Evolutionary conservation across 2,329 filamentous ascomycete genomes (phyloP).

Genomic region (Aspergillus novofumigatus): DNA sequence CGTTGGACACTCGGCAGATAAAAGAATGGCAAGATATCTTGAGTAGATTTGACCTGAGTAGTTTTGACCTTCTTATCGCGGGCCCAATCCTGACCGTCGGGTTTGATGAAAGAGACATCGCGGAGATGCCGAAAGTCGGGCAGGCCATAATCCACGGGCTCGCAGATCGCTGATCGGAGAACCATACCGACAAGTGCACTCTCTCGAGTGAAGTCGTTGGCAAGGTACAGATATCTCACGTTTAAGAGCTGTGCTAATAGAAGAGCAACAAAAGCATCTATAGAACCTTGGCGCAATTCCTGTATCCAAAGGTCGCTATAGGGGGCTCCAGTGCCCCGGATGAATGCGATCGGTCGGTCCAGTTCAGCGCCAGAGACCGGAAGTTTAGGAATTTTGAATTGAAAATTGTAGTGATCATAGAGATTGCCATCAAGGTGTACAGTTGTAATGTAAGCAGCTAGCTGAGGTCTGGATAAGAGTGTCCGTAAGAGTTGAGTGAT

Average conservation of each 20-base stretch:
- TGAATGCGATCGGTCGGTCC: slow-evolving; percentile 3
- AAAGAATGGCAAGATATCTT: slow-evolving; percentile 16
- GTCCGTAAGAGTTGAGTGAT: slow-evolving; percentile 15
- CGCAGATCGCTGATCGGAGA: slow-evolving; percentile 9
- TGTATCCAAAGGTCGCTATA: slow-evolving; percentile 12
- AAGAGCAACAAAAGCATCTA: slow-evolving; percentile 17
- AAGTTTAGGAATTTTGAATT: not conserved
- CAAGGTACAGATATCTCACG: slow-evolving; percentile 12
- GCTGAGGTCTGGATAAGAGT: slow-evolving; percentile 12
- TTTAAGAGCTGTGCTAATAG: slow-evolving; percentile 14
- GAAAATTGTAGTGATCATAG: not conserved
- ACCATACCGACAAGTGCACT: slow-evolving; percentile 10
- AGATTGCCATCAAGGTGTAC: slow-evolving; percentile 7
- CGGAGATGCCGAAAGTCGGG: slow-evolving; percentile 5
- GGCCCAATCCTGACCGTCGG: not conserved
- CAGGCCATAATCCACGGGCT: not conserved
- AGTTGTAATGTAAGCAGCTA: slow-evolving; percentile 11
- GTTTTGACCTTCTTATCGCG: slow-evolving; percentile 6
- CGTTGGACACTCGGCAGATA: slow-evolving; percentile 16
- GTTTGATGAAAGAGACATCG: not conserved
- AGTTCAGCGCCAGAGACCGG: slow-evolving; percentile 3
- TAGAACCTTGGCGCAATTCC: slow-evolving; percentile 9
- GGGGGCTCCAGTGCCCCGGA: slow-evolving; percentile 2
- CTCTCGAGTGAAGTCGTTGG: slow-evolving; percentile 3
- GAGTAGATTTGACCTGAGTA: slow-evolving; percentile 9